Base-by-base conservation (phyloP, 352 stramenopile species). In the Phytophthora sp. region DNA sequence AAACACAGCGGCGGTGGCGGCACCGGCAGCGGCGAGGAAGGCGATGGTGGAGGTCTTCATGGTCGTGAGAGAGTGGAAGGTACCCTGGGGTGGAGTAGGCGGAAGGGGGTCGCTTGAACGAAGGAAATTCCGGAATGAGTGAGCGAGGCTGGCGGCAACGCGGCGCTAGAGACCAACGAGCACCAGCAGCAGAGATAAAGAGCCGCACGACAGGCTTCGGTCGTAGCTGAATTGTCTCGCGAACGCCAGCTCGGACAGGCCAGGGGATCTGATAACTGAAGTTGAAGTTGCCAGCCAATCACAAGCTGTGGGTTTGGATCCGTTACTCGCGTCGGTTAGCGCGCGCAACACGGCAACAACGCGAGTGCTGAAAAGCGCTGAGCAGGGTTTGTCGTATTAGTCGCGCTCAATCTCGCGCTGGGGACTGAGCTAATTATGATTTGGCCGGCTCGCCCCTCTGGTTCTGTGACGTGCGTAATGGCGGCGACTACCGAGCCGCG, bases 21-120 rank as follows among this genome's bases (percentile, higher is more conserved):
- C 61, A 20, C 62, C 46, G 45, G 55, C 42, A 32, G 73, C 15
- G 13, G 53, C 59, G 24, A 67, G 21, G 23, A 67, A 45, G 7
- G 53, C n/a, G 42, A 62, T 34, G 8, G 56, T 65, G 15, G 48
- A 73, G 28, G 52, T 44, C 43, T 76, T 69, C 72, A 80, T 80
- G 18, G n/a, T 18, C 17, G 35, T 7, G 32, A 42, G 23, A n/a
- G n/a, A n/a, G 2, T 21, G 38, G 15, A 27, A 52, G 21, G 20
- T 57, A 39, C 45, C 28, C 18, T 38, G 21, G 28, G n/a, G 10
- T 27, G 39, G 11, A 67, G 42, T 44, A 54, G 53, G 21, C 6
- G 45, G 20, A 58, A 30, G 44, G 8, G 20, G 30, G 4, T 62
- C 17, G 43, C 34, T 62, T 35, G 30, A 56, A 54, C 11, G 51